Evolutionary conservation across 2,329 filamentous ascomycete species (phyloP), one percentile per base, ranked within the genome.

Genomic region (Monosporascus cannonballus): DNA sequence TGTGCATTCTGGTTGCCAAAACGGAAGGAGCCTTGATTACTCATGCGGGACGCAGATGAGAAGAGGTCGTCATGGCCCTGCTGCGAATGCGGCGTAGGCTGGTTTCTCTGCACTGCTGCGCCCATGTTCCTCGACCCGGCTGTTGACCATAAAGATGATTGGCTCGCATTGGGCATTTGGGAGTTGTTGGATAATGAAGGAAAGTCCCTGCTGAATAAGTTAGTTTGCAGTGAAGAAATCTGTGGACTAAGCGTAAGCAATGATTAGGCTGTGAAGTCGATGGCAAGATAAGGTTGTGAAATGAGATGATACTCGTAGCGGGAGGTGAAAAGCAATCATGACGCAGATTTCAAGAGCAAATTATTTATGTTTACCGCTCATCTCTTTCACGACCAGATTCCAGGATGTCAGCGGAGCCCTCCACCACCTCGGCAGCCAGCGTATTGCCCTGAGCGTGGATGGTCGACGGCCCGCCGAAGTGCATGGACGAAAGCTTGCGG

Each of bases 151-250:
- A 84, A 73, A 5, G 78, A 78, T 15, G 75, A 69, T 56, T 76
- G 76, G 46, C 66, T 76, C 6, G 74, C 67, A 53, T 68, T 78
- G 27, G 76, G 70, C 44, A 82, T 67, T 61, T 81, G 79, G 45
- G 80, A 73, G 57, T 79, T 84, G 61, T 81, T 84, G 49, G 82
- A 85, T 59, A 87, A 69, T 22, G 83, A 84, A 8, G 84, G 84
- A 51, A 87, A 87, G 64, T 87, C 83, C 55, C 83, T 87, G 55
- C 48, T 50, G 54, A 27, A 56, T 37, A 51, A 52, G 51, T 71
- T 49, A 70, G 69, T 50, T 49, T 45, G 37, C 39, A 27, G 24
- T 44, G 18, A 17, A 8, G 18, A 49, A 27, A 55, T n/a, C 22
- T 22, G 30, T 34, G 30, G 30, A 34, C 30, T 14, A 34, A 34